A percentile compares a stretch with the other conserved stretches of the same genome.
Conservation (phyloP, 2,329 filamentous ascomycete genomes). For the Colletotrichum sp. region DNA sequence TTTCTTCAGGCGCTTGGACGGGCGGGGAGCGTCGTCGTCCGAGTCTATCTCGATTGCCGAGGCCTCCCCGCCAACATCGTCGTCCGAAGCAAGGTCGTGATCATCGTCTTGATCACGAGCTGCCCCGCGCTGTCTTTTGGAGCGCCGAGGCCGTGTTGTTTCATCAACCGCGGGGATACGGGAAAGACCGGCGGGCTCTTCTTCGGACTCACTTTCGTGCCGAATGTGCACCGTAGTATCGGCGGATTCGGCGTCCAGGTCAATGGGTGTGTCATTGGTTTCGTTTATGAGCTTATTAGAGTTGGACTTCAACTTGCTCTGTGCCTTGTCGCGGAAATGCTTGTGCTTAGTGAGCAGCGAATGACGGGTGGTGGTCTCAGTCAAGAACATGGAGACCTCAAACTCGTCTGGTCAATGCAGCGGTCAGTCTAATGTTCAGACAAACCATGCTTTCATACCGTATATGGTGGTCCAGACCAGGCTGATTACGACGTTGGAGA, state of each 20-base stretch:
- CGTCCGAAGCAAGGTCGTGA: conserved; percentile 30
- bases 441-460: neutral
- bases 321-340: conserved; percentile 66
- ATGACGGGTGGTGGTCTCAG: conserved; percentile 83
- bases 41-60: conserved; percentile 42
- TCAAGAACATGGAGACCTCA: conserved; percentile 92
- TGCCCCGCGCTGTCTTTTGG: conserved; percentile 28
- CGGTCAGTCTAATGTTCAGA: neutral
- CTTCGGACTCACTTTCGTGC: conserved; percentile 65
- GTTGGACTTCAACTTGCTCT: conserved; percentile 63
- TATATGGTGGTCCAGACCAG: neutral
- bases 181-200: conserved; percentile 58
- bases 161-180: conserved; percentile 56
- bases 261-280: conserved; percentile 57
- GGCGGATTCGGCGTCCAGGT: conserved; percentile 49
- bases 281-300: conserved; percentile 65
- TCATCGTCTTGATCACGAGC: conserved; percentile 34
- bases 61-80: conserved; percentile 32
- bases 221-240: conserved; percentile 41
- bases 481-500: conserved; percentile 13
- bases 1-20: conserved; percentile 50
- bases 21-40: conserved; percentile 42
- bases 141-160: conserved; percentile 22
- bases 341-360: conserved; percentile 88
- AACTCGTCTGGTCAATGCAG: conserved; percentile 74